These are phyloP conservation scores for Gryganskiella cystojenkinii DNA, from an alignment of 192 early-diverging fungal species.

Conservation along the genomic window DNA sequence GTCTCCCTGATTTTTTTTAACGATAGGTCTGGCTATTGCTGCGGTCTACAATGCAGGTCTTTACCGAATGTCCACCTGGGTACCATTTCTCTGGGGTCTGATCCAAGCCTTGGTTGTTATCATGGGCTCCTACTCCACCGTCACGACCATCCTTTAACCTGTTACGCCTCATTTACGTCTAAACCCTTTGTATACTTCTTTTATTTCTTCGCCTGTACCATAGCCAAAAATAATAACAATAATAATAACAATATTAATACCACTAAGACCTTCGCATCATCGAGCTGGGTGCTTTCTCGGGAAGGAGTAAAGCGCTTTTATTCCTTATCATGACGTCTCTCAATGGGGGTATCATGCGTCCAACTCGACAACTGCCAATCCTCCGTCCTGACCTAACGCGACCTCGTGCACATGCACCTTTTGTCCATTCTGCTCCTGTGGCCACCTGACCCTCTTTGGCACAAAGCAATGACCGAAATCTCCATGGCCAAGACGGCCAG, in stretches of 20 bases:
- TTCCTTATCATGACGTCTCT: slow-evolving; percentile 31
- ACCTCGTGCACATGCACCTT: slow-evolving; percentile 33
- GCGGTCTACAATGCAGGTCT: slow-evolving; percentile 70
- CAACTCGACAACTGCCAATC: slow-evolving; percentile 30
- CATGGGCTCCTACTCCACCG: slow-evolving; percentile 67
- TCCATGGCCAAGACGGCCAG: slow-evolving; percentile 45
- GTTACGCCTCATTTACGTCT: background rate
- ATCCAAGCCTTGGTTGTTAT: slow-evolving; percentile 72
- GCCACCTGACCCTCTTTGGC: slow-evolving; percentile 30
- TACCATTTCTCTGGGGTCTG: slow-evolving; percentile 75
- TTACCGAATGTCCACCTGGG: slow-evolving; percentile 79
- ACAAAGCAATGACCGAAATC: slow-evolving; percentile 34
- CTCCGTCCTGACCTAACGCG: slow-evolving; percentile 39
- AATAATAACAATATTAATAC: too few species aligned
- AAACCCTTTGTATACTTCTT: background rate
- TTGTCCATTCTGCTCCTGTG: slow-evolving; percentile 21
- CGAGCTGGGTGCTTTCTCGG: too few species aligned
- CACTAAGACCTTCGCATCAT: too few species aligned
- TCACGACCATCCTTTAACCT: slow-evolving; percentile 62
- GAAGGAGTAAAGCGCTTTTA: too few species aligned
- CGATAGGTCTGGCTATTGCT: slow-evolving; percentile 64
- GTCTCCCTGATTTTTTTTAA: background rate
- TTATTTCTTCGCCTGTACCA: background rate
- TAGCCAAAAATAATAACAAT: too few species aligned
- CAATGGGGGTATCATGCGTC: background rate